Conservation (phyloP, 2,329 filamentous ascomycete species). For the Pezizomycotina sp. region DNA sequence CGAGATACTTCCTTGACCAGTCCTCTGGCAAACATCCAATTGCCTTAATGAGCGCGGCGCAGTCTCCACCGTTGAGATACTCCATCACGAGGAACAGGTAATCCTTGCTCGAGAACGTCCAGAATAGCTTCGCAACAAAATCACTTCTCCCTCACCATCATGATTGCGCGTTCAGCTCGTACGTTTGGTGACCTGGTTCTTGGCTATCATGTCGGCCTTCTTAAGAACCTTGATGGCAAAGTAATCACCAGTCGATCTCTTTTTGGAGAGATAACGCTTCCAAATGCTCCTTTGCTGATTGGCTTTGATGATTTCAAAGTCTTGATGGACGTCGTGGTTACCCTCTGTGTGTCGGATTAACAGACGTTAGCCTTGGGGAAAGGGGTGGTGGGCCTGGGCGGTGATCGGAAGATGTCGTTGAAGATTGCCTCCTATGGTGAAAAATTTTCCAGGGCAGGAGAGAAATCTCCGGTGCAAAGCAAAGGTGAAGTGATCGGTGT, state of each 20-base stretch:
- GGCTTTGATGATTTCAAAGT: conserved; percentile 99
- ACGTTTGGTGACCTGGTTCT: conserved; percentile 99
- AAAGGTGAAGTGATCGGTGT: conserved; percentile 86
- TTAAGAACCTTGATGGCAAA: conserved; percentile 97
- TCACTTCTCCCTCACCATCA: conserved; percentile 99
- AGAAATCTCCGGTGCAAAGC: conserved; percentile 67
- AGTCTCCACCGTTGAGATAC: conserved; percentile 93
- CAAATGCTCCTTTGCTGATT: conserved; percentile 96
- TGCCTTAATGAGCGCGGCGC: conserved; percentile 87
- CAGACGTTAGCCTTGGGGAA: conserved; percentile 65
- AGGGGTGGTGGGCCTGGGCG: conserved; percentile 50
- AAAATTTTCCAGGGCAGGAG: conserved; percentile 45
- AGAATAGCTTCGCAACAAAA: conserved; percentile 96
- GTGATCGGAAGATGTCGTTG: conserved; percentile 59
- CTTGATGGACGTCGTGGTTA: conserved; percentile 93
- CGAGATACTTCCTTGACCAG: conserved; percentile 95
- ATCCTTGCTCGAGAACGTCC: conserved; percentile 99
- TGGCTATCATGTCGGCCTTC: conserved; percentile 99
- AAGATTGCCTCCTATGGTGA: conserved; percentile 80
- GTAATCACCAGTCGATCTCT: conserved; percentile 95
- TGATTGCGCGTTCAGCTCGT: conserved; percentile 94
- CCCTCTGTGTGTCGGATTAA: conserved; percentile 63
- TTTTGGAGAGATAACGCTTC: conserved; percentile 97
- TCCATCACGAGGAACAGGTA: conserved; percentile 99
- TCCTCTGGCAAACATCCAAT: conserved; percentile 84